These are phyloP conservation scores for Paracorniculantispora psalliotae DNA, from an alignment of 2,329 filamentous ascomycete genomes.

Conservation along the genomic window DNA sequence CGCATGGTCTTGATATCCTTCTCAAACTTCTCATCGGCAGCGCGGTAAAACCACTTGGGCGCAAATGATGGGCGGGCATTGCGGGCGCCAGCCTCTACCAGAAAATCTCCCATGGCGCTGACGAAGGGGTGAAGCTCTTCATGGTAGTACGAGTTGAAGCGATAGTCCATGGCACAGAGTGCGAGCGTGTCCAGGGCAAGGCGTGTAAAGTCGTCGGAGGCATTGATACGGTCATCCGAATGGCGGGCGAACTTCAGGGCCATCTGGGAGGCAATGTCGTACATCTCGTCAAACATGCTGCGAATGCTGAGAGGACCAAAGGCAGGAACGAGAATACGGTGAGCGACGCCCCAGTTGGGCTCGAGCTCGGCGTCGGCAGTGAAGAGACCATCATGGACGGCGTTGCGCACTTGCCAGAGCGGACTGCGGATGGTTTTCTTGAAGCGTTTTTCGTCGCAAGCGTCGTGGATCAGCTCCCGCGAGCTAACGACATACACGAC, in stretches of 20 bases:
- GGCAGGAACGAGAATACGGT: constrained; percentile 60
- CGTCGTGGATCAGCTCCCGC: constrained; percentile 55
- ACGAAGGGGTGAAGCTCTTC: constrained; percentile 67
- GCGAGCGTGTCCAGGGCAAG: constrained; percentile 68
- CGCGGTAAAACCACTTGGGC: constrained; percentile 44
- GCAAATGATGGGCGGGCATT: constrained; percentile 41
- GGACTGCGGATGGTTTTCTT: constrained; percentile 48
- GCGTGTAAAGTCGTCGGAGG: constrained; percentile 65
- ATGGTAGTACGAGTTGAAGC: constrained; percentile 71
- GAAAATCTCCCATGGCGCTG: constrained; percentile 59
- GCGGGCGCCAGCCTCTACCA: constrained; percentile 51
- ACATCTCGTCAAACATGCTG: constrained; percentile 64
- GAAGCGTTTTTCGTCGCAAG: constrained; percentile 63
- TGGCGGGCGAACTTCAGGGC: constrained; percentile 64
- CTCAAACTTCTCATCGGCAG: constrained; percentile 45
- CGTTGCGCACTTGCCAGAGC: constrained; percentile 49
- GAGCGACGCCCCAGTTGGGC: constrained; percentile 62
- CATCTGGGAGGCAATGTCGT: constrained; percentile 62
- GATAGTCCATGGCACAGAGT: constrained; percentile 64
- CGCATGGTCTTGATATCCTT: constrained; percentile 52
- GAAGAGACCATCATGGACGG: constrained; percentile 61
- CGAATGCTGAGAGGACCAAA: constrained; percentile 66
- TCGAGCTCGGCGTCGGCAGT: constrained; percentile 45
- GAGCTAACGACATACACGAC: constrained; percentile 47
- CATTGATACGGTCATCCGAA: constrained; percentile 52